Evolutionary conservation across 768 basidiomycete genomes (phyloP).

Genomic region (Suillus hirtellus): DNA sequence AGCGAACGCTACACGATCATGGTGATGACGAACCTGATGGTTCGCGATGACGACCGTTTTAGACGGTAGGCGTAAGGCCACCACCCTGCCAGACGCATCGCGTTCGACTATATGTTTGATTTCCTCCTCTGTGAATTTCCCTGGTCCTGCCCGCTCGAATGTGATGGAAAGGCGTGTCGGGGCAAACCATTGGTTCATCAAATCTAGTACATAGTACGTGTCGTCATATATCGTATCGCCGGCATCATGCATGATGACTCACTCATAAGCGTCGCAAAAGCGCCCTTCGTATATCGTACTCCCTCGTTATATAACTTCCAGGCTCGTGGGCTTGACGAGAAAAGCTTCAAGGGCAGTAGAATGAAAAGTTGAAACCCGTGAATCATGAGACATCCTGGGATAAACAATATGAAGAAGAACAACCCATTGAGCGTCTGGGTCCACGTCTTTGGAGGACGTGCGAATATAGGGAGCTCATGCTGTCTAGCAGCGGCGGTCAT

Average conservation of each 20-base stretch:
- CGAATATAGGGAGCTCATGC: slow-evolving; percentile 52
- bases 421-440: slow-evolving; percentile 47
- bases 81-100: slow-evolving; percentile 55
- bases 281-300: slow-evolving; percentile 79
- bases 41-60: slow-evolving; percentile 88
- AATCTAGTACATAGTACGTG: slow-evolving; percentile 43
- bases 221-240: slow-evolving; percentile 7
- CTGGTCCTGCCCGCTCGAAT: slow-evolving; percentile 69
- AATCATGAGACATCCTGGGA: slow-evolving; percentile 65
- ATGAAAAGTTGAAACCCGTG: slow-evolving; percentile 73
- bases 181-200: slow-evolving; percentile 82
- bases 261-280: slow-evolving; percentile 78
- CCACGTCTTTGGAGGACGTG: slow-evolving; percentile 58
- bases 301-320: slow-evolving; percentile 63
- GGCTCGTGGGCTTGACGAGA: slow-evolving; percentile 57
- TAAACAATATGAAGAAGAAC: slow-evolving; percentile 58
- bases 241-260: slow-evolving; percentile 28
- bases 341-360: slow-evolving; percentile 62
- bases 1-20: slow-evolving; percentile 3
- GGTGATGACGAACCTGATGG: slow-evolving; percentile 67
- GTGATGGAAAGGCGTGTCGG: slow-evolving; percentile 73
- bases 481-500: slow-evolving; percentile 26
- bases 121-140: slow-evolving; percentile 60
- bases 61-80: slow-evolving; percentile 68
- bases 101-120: slow-evolving; percentile 57